These are phyloP conservation scores for Cystoderma amianthinum DNA, from an alignment of 768 basidiomycete genomes.

Conservation along the genomic window DNA sequence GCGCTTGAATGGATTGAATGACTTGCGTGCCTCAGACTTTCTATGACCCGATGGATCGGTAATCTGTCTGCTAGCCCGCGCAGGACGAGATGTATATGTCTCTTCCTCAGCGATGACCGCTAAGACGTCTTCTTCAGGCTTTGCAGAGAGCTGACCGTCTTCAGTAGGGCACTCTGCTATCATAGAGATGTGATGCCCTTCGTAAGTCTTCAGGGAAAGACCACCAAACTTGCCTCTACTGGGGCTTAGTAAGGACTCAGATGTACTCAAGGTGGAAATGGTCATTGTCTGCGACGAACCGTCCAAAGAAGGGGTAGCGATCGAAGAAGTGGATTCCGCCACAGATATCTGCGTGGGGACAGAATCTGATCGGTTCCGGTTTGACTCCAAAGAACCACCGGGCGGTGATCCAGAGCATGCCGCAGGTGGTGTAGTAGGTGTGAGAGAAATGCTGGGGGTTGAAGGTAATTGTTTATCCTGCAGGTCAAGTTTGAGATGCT, in stretches of 20 bases:
- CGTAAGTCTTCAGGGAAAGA: conserved; percentile 13
- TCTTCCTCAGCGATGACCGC: conserved; percentile 9
- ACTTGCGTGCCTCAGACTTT: conserved; percentile 17
- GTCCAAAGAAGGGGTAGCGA: conserved; percentile 19
- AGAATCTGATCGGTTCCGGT: conserved; percentile 1
- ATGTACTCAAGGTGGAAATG: conserved; percentile 12
- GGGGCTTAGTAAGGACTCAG: conserved; percentile 6
- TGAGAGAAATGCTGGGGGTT: conserved; percentile 10
- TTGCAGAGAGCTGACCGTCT: conserved; percentile 10
- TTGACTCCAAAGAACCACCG: background rate
- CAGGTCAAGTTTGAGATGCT: background rate
- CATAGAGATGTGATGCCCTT: conserved; percentile 14
- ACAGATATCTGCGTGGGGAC: conserved; percentile 6
- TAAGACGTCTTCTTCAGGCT: conserved; percentile 6
- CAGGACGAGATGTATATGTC: conserved; percentile 1
- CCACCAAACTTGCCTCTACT: conserved; percentile 11
- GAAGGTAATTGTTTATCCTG: conserved; percentile 2
- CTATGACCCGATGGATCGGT: conserved; percentile 8
- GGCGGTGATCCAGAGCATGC: background rate
- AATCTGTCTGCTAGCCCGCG: conserved; percentile 7
- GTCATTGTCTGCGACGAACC: conserved; percentile 19
- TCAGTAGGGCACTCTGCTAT: conserved; percentile 32
- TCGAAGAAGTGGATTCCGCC: conserved; percentile 15
- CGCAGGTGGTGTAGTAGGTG: conserved; percentile 2
- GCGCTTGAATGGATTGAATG: conserved; percentile 31